Evolutionary conservation across 83 land plant genomes (phyloP).

Genomic region (Picea abies): DNA sequence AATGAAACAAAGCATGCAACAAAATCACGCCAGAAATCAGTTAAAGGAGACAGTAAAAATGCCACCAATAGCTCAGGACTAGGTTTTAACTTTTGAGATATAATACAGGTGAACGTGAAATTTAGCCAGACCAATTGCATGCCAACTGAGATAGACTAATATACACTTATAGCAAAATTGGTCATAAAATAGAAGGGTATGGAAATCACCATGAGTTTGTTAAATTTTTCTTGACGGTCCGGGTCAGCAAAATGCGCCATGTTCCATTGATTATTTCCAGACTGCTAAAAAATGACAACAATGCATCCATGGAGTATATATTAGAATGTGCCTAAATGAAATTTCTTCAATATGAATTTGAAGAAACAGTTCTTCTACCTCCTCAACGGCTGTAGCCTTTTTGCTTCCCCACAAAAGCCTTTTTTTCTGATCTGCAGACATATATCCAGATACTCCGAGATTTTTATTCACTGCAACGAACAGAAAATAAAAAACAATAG

Average conservation of each 20-base stretch:
- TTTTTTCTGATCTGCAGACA: constrained; percentile 95
- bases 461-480: constrained; percentile 80
- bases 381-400: constrained; percentile 57
- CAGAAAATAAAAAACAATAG: constrained; percentile 2
- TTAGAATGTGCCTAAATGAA: not conserved
- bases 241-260: constrained; percentile 73
- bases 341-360: not conserved
- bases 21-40: not conserved
- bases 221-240: constrained; percentile 93
- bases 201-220: constrained; percentile 95
- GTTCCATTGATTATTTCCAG: constrained; percentile 77
- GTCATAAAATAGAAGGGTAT: not conserved
- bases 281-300: constrained; percentile 19
- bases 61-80: not conserved
- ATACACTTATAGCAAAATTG: not conserved
- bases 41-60: not conserved
- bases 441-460: constrained; percentile 53
- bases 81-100: not conserved
- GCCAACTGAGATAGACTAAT: not conserved
- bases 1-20: constrained; percentile 1
- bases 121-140: not conserved
- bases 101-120: not conserved
- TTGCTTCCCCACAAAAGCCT: constrained; percentile 95
- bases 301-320: not conserved
- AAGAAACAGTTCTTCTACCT: constrained; percentile 38